Evolutionary conservation across 805 yeast species (phyloP), one percentile per base, ranked within the genome.

Genomic region (Wickerhamiella australiensis): DNA sequence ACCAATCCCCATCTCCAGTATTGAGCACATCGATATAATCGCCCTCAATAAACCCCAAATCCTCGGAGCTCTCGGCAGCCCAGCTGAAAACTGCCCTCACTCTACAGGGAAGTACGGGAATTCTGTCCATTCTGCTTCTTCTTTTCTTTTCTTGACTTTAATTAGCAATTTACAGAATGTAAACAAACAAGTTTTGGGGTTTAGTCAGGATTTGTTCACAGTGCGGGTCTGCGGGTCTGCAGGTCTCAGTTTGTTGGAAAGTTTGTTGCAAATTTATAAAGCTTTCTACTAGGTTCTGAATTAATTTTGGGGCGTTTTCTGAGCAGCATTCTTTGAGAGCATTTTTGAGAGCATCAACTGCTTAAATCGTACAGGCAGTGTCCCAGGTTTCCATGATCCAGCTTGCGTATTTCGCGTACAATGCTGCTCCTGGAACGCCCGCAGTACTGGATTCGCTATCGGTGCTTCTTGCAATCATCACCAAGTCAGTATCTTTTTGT

Each of bases 11-110:
- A 61, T 92, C 94, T 3, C 90, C 85, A 9, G 78, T 68, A 52
- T 78, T 72, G 47, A 79, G 75, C 3, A 92, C 94, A 54, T 86
- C 95, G 57, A 92, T 85, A 46, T 85, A 69, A 61, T 92, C 97
- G 46, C 94, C 95, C 66, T 92, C 97, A 18, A 88, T 74, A 62
- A 92, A 92, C 0, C 97, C 97, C 40, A 92, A 71, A 61, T 92
- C 96, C 42, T 84, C 82, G 50, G 80, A 84, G 59, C 83, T 78
- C 59, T 86, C 87, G 13, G 96, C 97, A 18, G 96, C 80, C 96
- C 96, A 88, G 21, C 95, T 85, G 61, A 84, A 90, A 36, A 76
- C 75, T 8, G 98, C 92, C 60, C 76, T 77, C 27, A 82, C 94
- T 60, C 73, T 73, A 64, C 85, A 85, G 3, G 94, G 94, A 12